phyloP scores from a whole-genome alignment of 805 yeast species.

The Hanseniaspora thailandica region DNA sequence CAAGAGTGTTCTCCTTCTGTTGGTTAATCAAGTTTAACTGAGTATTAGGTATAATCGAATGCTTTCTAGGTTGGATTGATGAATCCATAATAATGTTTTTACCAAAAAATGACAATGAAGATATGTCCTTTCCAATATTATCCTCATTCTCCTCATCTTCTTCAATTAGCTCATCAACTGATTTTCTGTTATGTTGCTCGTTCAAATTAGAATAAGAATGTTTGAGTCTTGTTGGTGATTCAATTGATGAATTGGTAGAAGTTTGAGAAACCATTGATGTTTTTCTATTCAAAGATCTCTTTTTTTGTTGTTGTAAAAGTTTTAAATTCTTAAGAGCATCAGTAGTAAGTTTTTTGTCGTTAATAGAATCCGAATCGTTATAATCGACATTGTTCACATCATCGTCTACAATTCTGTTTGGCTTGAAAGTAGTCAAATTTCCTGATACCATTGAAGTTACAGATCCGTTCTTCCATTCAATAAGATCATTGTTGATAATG shows the following conservation, averaged over 20 bases:
- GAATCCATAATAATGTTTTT: constrained; percentile 25
- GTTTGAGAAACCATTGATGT: constrained; percentile 8
- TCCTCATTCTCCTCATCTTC: constrained; percentile 1
- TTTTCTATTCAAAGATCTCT: constrained; percentile 3
- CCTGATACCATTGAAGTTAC: constrained; percentile 16
- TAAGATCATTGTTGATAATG: constrained; percentile 13
- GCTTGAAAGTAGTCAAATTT: constrained; percentile 11
- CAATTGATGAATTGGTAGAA: constrained; percentile 8
- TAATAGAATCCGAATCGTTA: constrained; percentile 21
- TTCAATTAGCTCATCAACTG: constrained; percentile 1
- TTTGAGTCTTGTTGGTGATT: constrained; percentile 12
- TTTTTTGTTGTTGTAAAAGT: constrained; percentile 19
- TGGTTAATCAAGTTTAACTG: background rate
- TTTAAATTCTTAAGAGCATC: constrained; percentile 32
- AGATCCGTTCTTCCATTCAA: constrained; percentile 16
- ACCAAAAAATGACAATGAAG: constrained; percentile 24
- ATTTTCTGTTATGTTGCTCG: constrained; percentile 4
- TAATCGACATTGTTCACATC: constrained; percentile 24
- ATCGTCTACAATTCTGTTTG: constrained; percentile 19
- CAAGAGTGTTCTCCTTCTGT: background rate
- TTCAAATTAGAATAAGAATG: background rate
- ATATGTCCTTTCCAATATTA: constrained; percentile 5
- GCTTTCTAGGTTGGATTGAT: constrained; percentile 17
- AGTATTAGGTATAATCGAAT: background rate
- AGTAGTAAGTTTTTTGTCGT: constrained; percentile 27